These are phyloP conservation scores for Pseudocercospora fijiensis DNA, from an alignment of 2,329 filamentous ascomycete species.

Conservation along the genomic window DNA sequence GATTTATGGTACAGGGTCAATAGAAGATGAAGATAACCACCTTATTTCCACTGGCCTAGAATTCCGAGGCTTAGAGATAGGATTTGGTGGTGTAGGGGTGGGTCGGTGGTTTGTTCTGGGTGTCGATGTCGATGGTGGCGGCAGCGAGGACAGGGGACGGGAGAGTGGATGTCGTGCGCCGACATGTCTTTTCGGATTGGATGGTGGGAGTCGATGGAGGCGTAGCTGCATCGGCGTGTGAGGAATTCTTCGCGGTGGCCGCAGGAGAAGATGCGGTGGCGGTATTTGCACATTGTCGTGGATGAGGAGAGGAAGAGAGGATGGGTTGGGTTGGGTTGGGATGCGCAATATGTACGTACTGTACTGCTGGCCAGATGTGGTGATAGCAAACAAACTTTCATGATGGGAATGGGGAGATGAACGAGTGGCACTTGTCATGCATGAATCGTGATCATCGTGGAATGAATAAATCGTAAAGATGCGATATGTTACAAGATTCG, in stretches of 20 bases:
- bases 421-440: too few relatives aligned
- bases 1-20: not conserved
- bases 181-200: not conserved
- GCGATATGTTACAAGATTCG: not conserved
- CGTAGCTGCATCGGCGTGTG: conserved; percentile 13
- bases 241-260: conserved; percentile 15
- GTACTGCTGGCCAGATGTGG: not conserved
- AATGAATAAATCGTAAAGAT: not conserved
- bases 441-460: not conserved
- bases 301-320: not conserved
- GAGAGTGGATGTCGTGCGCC: not conserved
- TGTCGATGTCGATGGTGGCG: not conserved
- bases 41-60: not conserved
- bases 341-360: too few relatives aligned
- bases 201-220: not conserved
- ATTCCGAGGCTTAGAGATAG: not conserved
- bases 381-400: not conserved
- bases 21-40: not conserved
- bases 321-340: not conserved
- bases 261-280: conserved; percentile 13
- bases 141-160: not conserved
- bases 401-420: not conserved
- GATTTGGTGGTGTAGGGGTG: not conserved
- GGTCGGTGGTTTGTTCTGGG: not conserved
- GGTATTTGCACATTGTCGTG: conserved; percentile 17